Percentiles rank a stretch among this genome's conserved stretches.
Evolutionary conservation across 345 rosid genomes (phyloP).

Genomic region (Gossypium mustelinum): DNA sequence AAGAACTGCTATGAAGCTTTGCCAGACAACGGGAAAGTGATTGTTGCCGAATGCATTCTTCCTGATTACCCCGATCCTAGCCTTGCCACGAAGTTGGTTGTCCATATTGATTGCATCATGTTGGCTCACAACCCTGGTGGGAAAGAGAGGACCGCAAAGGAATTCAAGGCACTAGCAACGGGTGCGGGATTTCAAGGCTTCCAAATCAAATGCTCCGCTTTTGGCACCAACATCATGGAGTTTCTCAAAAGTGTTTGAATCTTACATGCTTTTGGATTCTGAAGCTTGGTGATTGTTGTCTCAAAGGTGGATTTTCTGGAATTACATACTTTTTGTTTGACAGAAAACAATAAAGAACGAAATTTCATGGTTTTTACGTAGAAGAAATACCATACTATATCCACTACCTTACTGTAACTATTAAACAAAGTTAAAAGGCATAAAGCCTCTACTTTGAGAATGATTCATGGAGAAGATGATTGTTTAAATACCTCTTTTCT

Average conservation of each 20-base stretch:
- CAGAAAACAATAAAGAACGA: not conserved
- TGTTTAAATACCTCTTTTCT: not conserved
- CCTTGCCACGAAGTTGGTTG: slow-evolving; percentile 53
- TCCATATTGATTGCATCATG: slow-evolving; percentile 83
- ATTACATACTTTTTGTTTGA: not conserved
- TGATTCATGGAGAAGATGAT: not conserved
- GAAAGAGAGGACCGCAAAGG: slow-evolving; percentile 81
- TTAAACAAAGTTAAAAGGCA: not conserved
- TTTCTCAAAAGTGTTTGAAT: slow-evolving; percentile 50
- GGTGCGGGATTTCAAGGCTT: slow-evolving; percentile 76
- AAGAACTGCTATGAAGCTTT: slow-evolving; percentile 73
- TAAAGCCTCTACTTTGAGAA: not conserved
- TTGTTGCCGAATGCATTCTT: slow-evolving; percentile 68
- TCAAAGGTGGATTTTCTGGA: not conserved
- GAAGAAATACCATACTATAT: not conserved
- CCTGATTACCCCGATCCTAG: slow-evolving; percentile 74
- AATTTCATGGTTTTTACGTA: slow-evolving; percentile 9
- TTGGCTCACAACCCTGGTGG: slow-evolving; percentile 95
- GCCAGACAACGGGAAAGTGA: slow-evolving; percentile 72
- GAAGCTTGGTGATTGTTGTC: slow-evolving; percentile 1
- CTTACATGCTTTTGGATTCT: slow-evolving; percentile 8
- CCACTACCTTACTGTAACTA: not conserved
- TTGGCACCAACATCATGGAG: slow-evolving; percentile 64
- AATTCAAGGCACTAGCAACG: slow-evolving; percentile 69
- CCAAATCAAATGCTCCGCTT: slow-evolving; percentile 52